Conservation (phyloP, 441 rosid species). For the Arabidopsis hybrid region DNA sequence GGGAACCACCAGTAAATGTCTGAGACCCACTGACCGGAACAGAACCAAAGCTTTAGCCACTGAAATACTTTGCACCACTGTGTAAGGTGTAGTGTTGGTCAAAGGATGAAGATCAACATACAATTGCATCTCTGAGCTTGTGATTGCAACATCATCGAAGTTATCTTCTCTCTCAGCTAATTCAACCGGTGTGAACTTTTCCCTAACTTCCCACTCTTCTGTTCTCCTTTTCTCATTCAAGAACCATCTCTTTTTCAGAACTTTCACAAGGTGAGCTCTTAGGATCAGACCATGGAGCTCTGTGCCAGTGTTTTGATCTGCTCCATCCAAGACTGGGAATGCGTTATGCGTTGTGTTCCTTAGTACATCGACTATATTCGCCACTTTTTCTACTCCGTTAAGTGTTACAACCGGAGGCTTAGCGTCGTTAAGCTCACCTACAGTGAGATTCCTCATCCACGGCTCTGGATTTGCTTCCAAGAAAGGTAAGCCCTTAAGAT, state of each 20-base stretch:
- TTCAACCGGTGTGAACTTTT: conserved; percentile 75
- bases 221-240: conserved; percentile 73
- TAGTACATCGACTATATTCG: conserved; percentile 67
- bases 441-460: conserved; percentile 96
- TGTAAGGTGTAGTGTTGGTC: conserved; percentile 84
- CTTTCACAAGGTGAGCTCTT: conserved; percentile 76
- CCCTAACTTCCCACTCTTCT: conserved; percentile 86
- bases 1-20: conserved; percentile 81
- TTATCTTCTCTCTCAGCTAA: conserved; percentile 75
- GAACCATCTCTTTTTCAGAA: conserved; percentile 84
- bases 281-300: conserved; percentile 80
- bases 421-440: conserved; percentile 79
- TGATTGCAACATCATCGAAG: conserved; percentile 71
- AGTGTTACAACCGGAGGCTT: conserved; percentile 74
- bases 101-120: conserved; percentile 87
- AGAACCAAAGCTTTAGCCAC: conserved; percentile 91
- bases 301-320: conserved; percentile 42
- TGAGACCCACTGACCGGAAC: conserved; percentile 79
- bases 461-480: conserved; percentile 92
- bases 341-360: conserved; percentile 80
- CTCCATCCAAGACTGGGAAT: conserved; percentile 74
- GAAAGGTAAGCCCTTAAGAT: conserved; percentile 89
- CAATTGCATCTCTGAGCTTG: conserved; percentile 78
- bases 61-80: conserved; percentile 85
- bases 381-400: conserved; percentile 75